A percentile compares a stretch with the other conserved stretches of the same genome.
Conservation (phyloP, 345 rosid genomes). For the Psidium friedrichsthalianum region DNA sequence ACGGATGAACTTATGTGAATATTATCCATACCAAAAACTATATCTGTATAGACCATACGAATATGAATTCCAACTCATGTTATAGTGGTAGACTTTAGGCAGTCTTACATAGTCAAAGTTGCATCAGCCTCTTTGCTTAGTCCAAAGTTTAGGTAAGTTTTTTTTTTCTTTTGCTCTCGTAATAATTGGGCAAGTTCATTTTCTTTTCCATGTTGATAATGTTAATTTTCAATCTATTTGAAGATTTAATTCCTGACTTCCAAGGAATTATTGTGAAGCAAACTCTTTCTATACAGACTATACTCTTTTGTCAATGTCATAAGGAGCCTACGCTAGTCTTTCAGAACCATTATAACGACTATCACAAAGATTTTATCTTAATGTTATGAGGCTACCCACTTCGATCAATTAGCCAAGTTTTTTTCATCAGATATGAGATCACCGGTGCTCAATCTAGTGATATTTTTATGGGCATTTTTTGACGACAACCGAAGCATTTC, state of each 20-base stretch:
- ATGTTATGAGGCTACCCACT: background rate
- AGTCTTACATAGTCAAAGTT: background rate
- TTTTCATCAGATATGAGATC: too few species aligned
- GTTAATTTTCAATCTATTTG: background rate
- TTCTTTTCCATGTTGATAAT: background rate
- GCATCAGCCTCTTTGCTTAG: background rate
- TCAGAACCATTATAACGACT: background rate
- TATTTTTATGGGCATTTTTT: too few species aligned
- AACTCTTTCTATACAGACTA: background rate
- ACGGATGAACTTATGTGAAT: background rate
- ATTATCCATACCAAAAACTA: background rate
- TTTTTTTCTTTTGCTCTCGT: fast-evolving
- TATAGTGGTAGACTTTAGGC: background rate
- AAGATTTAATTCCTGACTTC: background rate
- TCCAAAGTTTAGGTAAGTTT: background rate
- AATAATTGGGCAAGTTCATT: background rate
- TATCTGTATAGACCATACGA: background rate
- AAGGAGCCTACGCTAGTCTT: too few species aligned
- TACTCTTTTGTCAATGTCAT: background rate
- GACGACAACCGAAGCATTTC: background rate
- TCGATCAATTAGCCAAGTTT: too few species aligned
- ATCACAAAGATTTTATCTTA: background rate
- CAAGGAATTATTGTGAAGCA: background rate
- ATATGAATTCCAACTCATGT: background rate
- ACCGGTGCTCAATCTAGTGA: too few species aligned